Conservation (phyloP, 805 yeast species). For the Phaffomyces opuntiae region DNA sequence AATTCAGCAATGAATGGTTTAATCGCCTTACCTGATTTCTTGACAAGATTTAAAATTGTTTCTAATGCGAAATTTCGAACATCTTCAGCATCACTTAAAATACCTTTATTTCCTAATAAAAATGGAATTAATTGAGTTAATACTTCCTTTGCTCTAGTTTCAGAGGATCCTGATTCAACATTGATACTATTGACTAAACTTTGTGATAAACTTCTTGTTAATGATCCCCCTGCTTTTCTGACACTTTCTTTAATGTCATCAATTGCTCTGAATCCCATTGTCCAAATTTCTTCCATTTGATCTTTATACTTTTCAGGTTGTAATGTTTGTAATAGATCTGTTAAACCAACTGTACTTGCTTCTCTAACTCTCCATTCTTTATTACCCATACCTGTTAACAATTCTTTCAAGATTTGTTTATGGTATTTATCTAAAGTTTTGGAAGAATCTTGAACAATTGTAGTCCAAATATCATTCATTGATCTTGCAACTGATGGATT, state of each 20-base stretch:
- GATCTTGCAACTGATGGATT: constrained; percentile 64
- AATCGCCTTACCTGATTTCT: constrained; percentile 51
- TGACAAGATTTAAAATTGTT: constrained; percentile 65
- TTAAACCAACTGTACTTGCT: constrained; percentile 69
- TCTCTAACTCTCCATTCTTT: constrained; percentile 93
- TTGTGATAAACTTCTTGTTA: constrained; percentile 62
- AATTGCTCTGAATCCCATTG: constrained; percentile 78
- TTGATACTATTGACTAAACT: constrained; percentile 53
- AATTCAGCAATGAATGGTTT: constrained; percentile 64
- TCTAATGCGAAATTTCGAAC: constrained; percentile 68
- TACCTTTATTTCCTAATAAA: constrained; percentile 69
- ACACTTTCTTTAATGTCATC: constrained; percentile 96
- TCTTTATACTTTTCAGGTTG: constrained; percentile 43
- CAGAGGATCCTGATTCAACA: constrained; percentile 32
- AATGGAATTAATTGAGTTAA: constrained; percentile 66
- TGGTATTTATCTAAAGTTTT: constrained; percentile 47
- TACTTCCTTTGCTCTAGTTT: constrained; percentile 36
- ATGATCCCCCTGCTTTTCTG: constrained; percentile 64
- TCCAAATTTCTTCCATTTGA: constrained; percentile 67
- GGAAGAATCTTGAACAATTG: constrained; percentile 52
- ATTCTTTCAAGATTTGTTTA: constrained; percentile 53
- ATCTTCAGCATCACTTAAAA: constrained; percentile 81
- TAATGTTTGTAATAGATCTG: constrained; percentile 60
- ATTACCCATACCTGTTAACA: constrained; percentile 61
- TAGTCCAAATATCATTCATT: constrained; percentile 85